Conservation (phyloP, 768 basidiomycete genomes). For the Suillus fuscotomentosus region DNA sequence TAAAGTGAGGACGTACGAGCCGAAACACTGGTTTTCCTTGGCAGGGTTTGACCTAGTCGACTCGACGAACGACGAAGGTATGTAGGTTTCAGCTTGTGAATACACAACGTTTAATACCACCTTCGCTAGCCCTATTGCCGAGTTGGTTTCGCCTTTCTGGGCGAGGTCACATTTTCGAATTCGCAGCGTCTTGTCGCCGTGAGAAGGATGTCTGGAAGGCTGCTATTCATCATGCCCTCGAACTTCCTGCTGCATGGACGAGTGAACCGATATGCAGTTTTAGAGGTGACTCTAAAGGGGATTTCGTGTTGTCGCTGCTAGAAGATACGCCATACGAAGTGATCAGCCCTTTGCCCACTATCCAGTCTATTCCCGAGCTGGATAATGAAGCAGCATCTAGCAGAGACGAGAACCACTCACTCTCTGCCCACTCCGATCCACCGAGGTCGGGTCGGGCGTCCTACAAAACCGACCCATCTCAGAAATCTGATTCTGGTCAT, state of each 20-base stretch:
- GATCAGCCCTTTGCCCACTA: slow-evolving; percentile 47
- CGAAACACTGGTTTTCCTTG: slow-evolving; percentile 85
- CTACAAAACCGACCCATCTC: slow-evolving; percentile 15
- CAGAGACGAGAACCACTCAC: neutral
- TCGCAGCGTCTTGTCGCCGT: slow-evolving; percentile 78
- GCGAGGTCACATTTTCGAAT: slow-evolving; percentile 74
- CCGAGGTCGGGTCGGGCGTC: slow-evolving; percentile 16
- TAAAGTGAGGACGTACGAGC: slow-evolving; percentile 80
- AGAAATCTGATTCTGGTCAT: slow-evolving; percentile 17
- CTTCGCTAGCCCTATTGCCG: slow-evolving; percentile 64
- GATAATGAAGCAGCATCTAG: slow-evolving; percentile 12
- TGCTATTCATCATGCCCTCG: slow-evolving; percentile 53
- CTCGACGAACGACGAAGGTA: slow-evolving; percentile 72
- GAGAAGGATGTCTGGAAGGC: slow-evolving; percentile 90
- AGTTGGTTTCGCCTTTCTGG: slow-evolving; percentile 76
- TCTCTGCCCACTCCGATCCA: neutral
- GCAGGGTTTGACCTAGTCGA: slow-evolving; percentile 70
- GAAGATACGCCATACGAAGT: slow-evolving; percentile 40
- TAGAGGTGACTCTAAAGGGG: slow-evolving; percentile 43
- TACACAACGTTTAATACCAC: neutral
- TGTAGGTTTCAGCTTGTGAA: slow-evolving; percentile 26
- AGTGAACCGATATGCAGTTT: slow-evolving; percentile 68
- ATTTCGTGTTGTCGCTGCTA: slow-evolving; percentile 32
- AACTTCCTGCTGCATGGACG: slow-evolving; percentile 44
- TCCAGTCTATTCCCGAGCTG: slow-evolving; percentile 57